Percentiles rank a stretch among this genome's conserved stretches.
Conservation (phyloP, 768 basidiomycete species). For the Mycena sanguinolenta region DNA sequence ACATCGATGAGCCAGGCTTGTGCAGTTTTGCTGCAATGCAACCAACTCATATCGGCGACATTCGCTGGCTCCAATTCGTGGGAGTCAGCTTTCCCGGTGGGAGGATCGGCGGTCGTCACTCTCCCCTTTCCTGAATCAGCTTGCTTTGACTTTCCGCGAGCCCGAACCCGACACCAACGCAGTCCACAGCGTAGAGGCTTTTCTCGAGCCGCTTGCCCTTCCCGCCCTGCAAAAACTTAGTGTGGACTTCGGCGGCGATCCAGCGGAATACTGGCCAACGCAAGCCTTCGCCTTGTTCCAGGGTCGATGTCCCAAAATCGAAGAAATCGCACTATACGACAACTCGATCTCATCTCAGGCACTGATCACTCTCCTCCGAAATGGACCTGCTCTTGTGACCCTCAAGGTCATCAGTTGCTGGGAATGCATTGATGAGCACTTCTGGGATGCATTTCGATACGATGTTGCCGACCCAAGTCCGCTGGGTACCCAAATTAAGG, state of each 20-base stretch:
- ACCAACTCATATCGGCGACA: slow-evolving; percentile 5
- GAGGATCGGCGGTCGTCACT: neutral
- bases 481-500: too few species aligned
- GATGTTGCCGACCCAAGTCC: too few species aligned
- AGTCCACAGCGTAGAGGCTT: slow-evolving; percentile 6
- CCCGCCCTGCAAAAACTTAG: slow-evolving; percentile 14
- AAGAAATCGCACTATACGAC: neutral
- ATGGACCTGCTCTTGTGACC: neutral
- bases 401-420: too few species aligned
- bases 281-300: too few species aligned
- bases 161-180: neutral
- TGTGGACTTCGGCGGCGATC: slow-evolving; percentile 9
- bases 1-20: neutral
- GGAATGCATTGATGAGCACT: too few species aligned
- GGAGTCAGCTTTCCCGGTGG: neutral
- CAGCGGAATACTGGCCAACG: too few species aligned
- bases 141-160: neutral
- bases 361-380: slow-evolving; percentile 12
- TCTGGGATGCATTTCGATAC: too few species aligned
- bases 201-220: slow-evolving; percentile 20
- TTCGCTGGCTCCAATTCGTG: neutral
- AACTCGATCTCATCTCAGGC: neutral
- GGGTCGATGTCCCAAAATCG: too few species aligned
- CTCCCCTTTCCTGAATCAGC: slow-evolving; percentile 11
- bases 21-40: slow-evolving; percentile 11